Conservation (phyloP, 140 eudicot genomes). For the Oenanthe javanica region DNA sequence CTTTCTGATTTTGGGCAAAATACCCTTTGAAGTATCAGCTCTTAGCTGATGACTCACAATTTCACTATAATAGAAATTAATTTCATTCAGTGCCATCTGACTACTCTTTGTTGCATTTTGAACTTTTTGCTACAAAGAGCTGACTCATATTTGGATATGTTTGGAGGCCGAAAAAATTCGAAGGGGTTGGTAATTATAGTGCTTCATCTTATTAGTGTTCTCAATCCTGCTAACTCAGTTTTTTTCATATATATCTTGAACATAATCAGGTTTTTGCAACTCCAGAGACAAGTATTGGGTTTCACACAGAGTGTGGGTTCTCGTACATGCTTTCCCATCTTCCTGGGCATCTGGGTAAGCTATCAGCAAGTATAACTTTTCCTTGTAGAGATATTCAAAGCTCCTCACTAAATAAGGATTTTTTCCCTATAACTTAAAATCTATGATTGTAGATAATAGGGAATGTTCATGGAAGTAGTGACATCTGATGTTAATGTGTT, state of each 20-base stretch:
- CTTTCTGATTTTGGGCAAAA: background rate
- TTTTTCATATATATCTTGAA: background rate
- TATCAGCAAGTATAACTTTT: background rate
- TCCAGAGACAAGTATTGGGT: slow-evolving; percentile 93
- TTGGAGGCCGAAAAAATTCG: background rate
- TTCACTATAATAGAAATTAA: background rate
- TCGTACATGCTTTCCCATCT: slow-evolving; percentile 81
- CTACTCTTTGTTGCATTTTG: background rate
- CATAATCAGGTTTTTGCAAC: slow-evolving; percentile 63
- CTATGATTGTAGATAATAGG: background rate
- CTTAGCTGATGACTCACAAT: background rate
- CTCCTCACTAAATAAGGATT: background rate
- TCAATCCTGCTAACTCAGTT: background rate
- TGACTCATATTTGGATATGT: background rate
- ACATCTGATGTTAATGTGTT: background rate
- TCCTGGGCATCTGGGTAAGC: slow-evolving; percentile 82
- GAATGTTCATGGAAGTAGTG: background rate
- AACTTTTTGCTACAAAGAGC: background rate
- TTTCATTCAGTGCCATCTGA: background rate
- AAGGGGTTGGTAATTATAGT: background rate
- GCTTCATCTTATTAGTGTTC: background rate
- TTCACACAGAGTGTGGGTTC: slow-evolving; percentile 92
- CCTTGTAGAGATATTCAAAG: background rate
- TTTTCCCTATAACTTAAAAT: background rate
- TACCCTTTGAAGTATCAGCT: background rate